A percentile compares a stretch with the other conserved stretches of the same genome.
phyloP scores from a whole-genome alignment of 148 eudicot species.

The Diospyros lotus region DNA sequence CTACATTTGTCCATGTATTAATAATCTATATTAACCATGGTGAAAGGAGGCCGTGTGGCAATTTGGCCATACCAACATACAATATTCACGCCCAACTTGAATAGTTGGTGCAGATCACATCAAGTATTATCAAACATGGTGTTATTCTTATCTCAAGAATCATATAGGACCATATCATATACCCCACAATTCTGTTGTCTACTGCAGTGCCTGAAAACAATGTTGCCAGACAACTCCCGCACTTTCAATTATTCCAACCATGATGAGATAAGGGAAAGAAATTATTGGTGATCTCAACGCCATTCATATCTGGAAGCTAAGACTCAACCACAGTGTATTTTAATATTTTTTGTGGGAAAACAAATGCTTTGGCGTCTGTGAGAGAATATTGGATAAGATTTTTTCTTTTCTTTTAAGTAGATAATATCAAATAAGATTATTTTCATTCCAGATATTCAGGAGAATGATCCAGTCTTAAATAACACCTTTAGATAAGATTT shows the following conservation, averaged over 20 bases:
- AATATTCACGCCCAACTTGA: not conserved
- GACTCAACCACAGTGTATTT: not conserved
- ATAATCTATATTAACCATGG: not conserved
- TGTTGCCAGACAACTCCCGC: not conserved
- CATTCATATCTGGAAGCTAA: slow-evolving; percentile 9
- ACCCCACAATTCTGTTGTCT: slow-evolving; percentile 23
- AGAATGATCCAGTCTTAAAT: too few relatives aligned
- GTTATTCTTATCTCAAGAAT: slow-evolving; percentile 6
- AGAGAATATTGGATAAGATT: too few relatives aligned
- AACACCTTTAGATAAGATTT: not conserved
- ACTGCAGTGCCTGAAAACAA: slow-evolving; percentile 9
- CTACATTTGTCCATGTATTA: not conserved
- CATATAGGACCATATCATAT: slow-evolving; percentile 1
- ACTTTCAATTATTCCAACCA: slow-evolving; percentile 5
- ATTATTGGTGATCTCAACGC: slow-evolving; percentile 8
- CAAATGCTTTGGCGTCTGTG: not conserved
- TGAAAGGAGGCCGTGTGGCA: not conserved
- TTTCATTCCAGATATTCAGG: not conserved
- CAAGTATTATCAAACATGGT: not conserved
- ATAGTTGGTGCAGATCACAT: not conserved
- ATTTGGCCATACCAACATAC: not conserved
- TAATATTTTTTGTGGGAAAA: not conserved
- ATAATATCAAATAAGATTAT: not conserved
- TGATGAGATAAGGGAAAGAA: slow-evolving; percentile 19
- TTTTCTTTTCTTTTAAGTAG: too few relatives aligned